Percentiles rank a stretch among this genome's conserved stretches.
phyloP scores from a whole-genome alignment of 2,329 filamentous ascomycete species.

The Cytospora leucostoma region DNA sequence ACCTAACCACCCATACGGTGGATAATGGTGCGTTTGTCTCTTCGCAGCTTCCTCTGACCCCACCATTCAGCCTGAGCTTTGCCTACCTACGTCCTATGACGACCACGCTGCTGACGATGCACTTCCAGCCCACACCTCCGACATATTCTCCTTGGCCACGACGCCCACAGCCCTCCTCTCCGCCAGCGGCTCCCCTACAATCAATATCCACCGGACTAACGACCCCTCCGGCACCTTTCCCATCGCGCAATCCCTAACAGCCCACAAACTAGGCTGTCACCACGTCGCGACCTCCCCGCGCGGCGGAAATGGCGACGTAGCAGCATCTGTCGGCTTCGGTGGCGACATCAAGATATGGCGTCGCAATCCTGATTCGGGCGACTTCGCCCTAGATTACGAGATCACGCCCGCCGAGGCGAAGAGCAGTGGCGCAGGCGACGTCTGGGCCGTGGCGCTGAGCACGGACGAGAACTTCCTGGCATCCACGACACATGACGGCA shows the following conservation, averaged over 20 bases:
- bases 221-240: constrained; percentile 64
- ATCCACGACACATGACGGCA: constrained; percentile 84
- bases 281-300: constrained; percentile 70
- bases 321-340: constrained; percentile 84
- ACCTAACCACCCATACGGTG: constrained; percentile 87
- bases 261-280: constrained; percentile 88
- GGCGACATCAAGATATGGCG: constrained; percentile 88
- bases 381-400: constrained; percentile 53
- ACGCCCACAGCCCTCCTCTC: constrained; percentile 76
- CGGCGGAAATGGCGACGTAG: constrained; percentile 63
- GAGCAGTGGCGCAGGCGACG: constrained; percentile 53
- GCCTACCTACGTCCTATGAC: neutral
- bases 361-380: constrained; percentile 58
- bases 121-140: constrained; percentile 71
- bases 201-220: constrained; percentile 77
- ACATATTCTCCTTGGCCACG: constrained; percentile 81
- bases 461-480: constrained; percentile 82
- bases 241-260: constrained; percentile 76
- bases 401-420: constrained; percentile 39
- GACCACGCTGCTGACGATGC: constrained; percentile 18
- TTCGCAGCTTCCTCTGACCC: constrained; percentile 31
- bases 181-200: constrained; percentile 78
- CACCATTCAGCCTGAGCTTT: constrained; percentile 32
- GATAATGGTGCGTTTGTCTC: constrained; percentile 66
- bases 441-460: constrained; percentile 87